Conservation (phyloP, 768 basidiomycete genomes). For the Mycena amicta region DNA sequence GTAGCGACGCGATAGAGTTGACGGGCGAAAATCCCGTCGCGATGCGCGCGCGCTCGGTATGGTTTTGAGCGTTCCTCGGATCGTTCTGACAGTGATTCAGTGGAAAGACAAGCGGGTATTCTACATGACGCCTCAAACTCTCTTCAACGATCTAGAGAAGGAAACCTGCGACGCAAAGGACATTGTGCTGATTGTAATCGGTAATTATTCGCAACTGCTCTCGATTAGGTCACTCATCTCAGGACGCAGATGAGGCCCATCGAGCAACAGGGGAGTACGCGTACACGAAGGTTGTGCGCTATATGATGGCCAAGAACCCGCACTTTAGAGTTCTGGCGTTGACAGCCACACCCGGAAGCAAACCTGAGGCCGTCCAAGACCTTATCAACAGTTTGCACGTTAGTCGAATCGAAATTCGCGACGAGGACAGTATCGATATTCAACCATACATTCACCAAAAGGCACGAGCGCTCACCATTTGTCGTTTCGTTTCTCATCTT, state of each 20-base stretch:
- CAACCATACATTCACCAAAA: constrained; percentile 87
- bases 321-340: constrained; percentile 91
- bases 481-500: constrained; percentile 1
- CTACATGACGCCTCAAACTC: constrained; percentile 95
- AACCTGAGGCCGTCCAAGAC: constrained; percentile 82
- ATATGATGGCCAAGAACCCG: constrained; percentile 92
- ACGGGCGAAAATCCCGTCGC: constrained; percentile 70
- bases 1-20: constrained; percentile 80
- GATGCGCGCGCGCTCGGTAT: constrained; percentile 61
- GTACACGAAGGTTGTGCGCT: constrained; percentile 86
- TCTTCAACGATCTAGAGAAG: constrained; percentile 79
- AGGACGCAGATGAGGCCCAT: constrained; percentile 88
- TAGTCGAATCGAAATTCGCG: constrained; percentile 90
- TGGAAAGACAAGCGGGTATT: constrained; percentile 86
- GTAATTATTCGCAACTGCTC: constrained; percentile 40
- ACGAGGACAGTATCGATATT: constrained; percentile 88
- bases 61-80: constrained; percentile 27
- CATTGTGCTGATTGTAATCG: constrained; percentile 87
- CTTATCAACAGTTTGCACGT: constrained; percentile 95
- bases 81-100: constrained; percentile 40
- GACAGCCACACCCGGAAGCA: constrained; percentile 92
- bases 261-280: constrained; percentile 92
- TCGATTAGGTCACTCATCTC: neutral
- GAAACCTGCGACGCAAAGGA: constrained; percentile 77
- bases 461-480: constrained; percentile 38